These are phyloP conservation scores for Chrysoporthe cubensis DNA, from an alignment of 2,329 filamentous ascomycete genomes.

Conservation along the genomic window DNA sequence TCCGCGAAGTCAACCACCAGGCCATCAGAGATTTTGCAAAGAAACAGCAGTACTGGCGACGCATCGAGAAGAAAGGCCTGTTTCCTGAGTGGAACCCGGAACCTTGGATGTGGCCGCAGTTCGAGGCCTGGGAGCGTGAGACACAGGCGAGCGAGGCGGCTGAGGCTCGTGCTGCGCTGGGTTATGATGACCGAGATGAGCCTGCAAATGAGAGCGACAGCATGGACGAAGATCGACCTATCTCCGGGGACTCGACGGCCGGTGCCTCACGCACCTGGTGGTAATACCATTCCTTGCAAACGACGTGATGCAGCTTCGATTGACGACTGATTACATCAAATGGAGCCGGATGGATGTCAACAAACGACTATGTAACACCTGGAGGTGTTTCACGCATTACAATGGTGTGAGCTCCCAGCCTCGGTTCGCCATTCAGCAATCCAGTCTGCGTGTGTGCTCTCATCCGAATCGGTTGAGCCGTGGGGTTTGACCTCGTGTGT, in stretches of 20 bases:
- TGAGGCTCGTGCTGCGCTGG: conserved; percentile 45
- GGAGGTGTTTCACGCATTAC: not conserved
- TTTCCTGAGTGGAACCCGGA: conserved; percentile 41
- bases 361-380: not conserved
- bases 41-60: conserved; percentile 50
- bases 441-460: not conserved
- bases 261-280: conserved; percentile 12
- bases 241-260: conserved; percentile 31
- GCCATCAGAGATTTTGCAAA: conserved; percentile 46
- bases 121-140: conserved; percentile 50
- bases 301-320: not conserved
- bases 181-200: conserved; percentile 42
- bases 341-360: not conserved
- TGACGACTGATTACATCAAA: not conserved
- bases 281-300: too few relatives aligned
- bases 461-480: too few relatives aligned
- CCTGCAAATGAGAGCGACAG: conserved; percentile 42
- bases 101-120: conserved; percentile 47
- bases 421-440: not conserved
- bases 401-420: not conserved
- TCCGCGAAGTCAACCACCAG: conserved; percentile 44
- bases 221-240: conserved; percentile 30
- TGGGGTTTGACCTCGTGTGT: too few relatives aligned
- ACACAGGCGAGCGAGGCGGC: conserved; percentile 46
- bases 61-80: conserved; percentile 51